Conservation (phyloP, 176 grass and related monocot genomes). For the Poa pratensis region DNA sequence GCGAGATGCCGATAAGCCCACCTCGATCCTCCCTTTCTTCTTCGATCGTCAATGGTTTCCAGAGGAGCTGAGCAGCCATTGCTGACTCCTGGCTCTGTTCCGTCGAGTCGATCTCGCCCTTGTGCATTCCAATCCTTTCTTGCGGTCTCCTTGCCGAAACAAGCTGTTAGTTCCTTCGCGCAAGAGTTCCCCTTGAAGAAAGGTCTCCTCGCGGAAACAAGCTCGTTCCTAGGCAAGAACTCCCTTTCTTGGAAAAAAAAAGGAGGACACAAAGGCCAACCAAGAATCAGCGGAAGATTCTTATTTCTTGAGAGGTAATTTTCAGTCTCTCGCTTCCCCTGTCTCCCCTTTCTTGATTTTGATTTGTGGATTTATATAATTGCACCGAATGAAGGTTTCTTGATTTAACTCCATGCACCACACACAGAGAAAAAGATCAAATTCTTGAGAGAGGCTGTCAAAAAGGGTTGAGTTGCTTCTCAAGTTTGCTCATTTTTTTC, state of each 20-base stretch:
- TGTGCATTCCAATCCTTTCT: not conserved
- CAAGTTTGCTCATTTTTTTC: not conserved
- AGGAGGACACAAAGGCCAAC: not conserved
- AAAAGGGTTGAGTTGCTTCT: slow-evolving; percentile 20
- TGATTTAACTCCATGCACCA: too few relatives aligned
- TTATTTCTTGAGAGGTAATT: not conserved
- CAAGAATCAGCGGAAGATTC: not conserved
- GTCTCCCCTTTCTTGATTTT: not conserved
- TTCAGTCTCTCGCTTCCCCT: not conserved
- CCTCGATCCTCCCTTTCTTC: not conserved
- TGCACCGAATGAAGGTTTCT: not conserved
- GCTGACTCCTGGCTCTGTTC: not conserved
- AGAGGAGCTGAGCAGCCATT: slow-evolving; percentile 11
- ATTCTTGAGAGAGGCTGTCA: not conserved
- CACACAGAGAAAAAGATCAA: too few relatives aligned
- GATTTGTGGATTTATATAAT: not conserved
- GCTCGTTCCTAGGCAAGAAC: too few relatives aligned
- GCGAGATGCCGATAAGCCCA: not conserved
- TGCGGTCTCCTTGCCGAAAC: not conserved
- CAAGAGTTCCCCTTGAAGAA: not conserved
- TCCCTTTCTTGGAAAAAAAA: not conserved
- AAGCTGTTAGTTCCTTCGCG: not conserved
- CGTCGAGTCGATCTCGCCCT: not conserved
- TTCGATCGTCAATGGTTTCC: slow-evolving; percentile 16
- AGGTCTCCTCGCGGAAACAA: not conserved